Evolutionary conservation across 148 eudicot genomes (phyloP).

Genomic region (Mesembryanthemum crystallinum): DNA sequence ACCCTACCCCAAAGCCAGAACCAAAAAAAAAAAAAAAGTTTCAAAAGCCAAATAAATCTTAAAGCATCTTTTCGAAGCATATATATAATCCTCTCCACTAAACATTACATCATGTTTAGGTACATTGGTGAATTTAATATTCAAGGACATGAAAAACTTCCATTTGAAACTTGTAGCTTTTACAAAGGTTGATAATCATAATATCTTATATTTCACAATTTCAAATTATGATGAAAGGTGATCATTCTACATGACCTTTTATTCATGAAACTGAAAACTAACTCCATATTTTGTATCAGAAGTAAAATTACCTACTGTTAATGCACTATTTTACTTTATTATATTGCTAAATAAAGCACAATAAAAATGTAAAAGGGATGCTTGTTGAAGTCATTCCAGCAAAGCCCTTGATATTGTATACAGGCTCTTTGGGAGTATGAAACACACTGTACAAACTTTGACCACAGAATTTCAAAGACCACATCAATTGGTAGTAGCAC

Average conservation of each 20-base stretch:
- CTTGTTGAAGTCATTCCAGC: neutral
- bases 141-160: conserved; percentile 2
- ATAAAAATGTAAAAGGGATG: neutral
- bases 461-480: neutral
- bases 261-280: neutral
- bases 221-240: neutral
- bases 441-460: neutral
- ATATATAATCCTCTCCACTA: neutral
- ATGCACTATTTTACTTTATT: neutral
- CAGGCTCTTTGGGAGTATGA: neutral
- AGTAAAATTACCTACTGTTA: neutral
- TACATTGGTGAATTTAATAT: neutral
- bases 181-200: too few species aligned
- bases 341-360: neutral
- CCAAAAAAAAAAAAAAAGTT: too few species aligned
- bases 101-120: neutral
- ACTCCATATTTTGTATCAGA: neutral
- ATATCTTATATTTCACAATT: neutral
- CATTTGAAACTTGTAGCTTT: neutral
- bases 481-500: neutral
- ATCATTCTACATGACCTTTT: neutral
- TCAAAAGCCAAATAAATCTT: neutral
- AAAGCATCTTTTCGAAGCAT: neutral
- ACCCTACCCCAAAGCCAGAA: neutral
- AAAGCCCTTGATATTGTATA: neutral